A percentile compares a stretch with the other conserved stretches of the same genome.
Conservation (phyloP, 192 early-diverging fungal species). For the Coemansia sp. region DNA sequence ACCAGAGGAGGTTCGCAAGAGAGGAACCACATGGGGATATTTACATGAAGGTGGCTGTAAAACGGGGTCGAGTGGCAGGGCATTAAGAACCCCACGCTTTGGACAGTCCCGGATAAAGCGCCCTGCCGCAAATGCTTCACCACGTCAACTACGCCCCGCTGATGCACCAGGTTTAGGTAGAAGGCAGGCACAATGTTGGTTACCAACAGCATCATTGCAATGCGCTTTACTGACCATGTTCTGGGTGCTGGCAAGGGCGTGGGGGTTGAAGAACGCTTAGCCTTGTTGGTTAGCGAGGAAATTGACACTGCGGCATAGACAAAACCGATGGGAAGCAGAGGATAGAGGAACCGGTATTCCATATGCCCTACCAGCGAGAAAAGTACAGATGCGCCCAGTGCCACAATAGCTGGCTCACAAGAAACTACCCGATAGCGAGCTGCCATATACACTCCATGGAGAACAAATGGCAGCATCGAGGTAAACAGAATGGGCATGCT, state of each 20-base stretch:
- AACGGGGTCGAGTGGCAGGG: conserved; percentile 98
- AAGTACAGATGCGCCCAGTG: conserved; percentile 55
- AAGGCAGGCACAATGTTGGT: conserved; percentile 65
- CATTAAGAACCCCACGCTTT: conserved; percentile 77
- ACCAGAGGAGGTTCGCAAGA: conserved; percentile 87
- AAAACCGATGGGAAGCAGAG: conserved; percentile 69
- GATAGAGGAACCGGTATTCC: conserved; percentile 94
- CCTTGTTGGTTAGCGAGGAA: conserved; percentile 30
- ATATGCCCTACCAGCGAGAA: conserved; percentile 85
- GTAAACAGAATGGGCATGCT: conserved; percentile 77
- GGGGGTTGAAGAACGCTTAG: background rate
- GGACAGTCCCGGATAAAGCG: conserved; percentile 3
- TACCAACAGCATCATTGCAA: conserved; percentile 51
- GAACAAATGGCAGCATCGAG: conserved; percentile 67
- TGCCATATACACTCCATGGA: conserved; percentile 55
- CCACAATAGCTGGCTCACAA: conserved; percentile 41
- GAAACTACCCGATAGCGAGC: conserved; percentile 5
- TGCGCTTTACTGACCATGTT: conserved; percentile 5
- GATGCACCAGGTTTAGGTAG: conserved; percentile 79
- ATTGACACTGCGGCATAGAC: conserved; percentile 52
- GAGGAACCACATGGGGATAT: conserved; percentile 75
- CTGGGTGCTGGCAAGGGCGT: background rate
- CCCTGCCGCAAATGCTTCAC: conserved; percentile 68
- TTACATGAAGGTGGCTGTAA: conserved; percentile 74
- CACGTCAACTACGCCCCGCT: conserved; percentile 90